phyloP scores from a whole-genome alignment of 2,329 filamentous ascomycete genomes.

The Neocatenulostroma microsporum region DNA sequence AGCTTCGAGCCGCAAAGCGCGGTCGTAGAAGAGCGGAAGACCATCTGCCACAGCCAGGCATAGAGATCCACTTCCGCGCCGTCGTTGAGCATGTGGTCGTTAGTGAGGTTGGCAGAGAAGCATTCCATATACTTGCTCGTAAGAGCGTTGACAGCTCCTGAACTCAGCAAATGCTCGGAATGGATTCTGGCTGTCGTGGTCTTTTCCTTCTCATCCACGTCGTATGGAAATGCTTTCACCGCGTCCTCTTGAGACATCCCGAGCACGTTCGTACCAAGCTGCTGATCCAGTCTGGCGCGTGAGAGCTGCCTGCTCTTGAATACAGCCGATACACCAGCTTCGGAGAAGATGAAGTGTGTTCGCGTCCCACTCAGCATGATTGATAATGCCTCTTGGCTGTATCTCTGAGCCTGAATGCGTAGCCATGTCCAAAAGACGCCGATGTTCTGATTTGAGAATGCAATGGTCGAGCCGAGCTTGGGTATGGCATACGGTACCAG shows the following conservation, averaged over 20 bases:
- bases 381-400: slow-evolving; percentile 12
- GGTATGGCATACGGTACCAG: slow-evolving; percentile 17
- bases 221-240: slow-evolving; percentile 12
- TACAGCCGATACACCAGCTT: slow-evolving; percentile 12
- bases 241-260: slow-evolving; percentile 14
- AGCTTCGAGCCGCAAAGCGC: slow-evolving; percentile 17
- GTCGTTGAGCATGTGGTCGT: slow-evolving; percentile 5
- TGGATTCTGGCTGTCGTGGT: slow-evolving; percentile 11
- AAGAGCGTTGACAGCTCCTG: slow-evolving; percentile 11
- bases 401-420: neutral
- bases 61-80: slow-evolving; percentile 16
- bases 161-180: slow-evolving; percentile 10
- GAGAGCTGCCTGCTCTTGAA: slow-evolving; percentile 13
- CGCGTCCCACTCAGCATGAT: slow-evolving; percentile 13
- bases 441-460: slow-evolving; percentile 15
- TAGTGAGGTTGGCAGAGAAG: slow-evolving; percentile 5
- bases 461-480: slow-evolving; percentile 15
- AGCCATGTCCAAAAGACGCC: slow-evolving; percentile 16
- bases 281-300: slow-evolving; percentile 13
- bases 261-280: slow-evolving; percentile 14
- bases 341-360: slow-evolving; percentile 16
- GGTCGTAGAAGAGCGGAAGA: slow-evolving; percentile 15
- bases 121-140: slow-evolving; percentile 12
- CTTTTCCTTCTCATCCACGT: slow-evolving; percentile 8
- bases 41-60: slow-evolving; percentile 12